Base-by-base conservation (phyloP, 106 monocot species). In the Narthecium ossifragum region DNA sequence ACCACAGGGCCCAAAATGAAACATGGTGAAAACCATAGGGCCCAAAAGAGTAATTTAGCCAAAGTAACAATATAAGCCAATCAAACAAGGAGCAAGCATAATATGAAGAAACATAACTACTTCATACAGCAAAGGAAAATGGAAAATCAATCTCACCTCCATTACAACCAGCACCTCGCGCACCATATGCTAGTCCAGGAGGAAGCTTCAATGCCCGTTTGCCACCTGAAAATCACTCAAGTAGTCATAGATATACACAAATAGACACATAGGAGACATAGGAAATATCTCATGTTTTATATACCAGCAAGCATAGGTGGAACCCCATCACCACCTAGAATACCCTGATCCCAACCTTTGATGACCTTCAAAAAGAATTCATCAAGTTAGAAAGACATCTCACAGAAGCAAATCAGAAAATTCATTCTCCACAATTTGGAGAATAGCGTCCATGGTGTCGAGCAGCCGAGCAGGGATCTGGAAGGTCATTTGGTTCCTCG, bases 331-430 rank as follows among this genome's bases (percentile, higher is more conserved):
- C 85, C 88, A 46, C 93, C 93, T 62, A 88, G 48, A 43, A 93
- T 93, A 3, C 93, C 88, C 49, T 82, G 82, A 70, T 93, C 93
- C 93, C 93, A 93, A 25, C 93, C 93, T 85, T 88, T 85, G 26
- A 93, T 93, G 6, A 93, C 93, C 93, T 93, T 30, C 57, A 72
- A 26, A n/a, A n/a, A n/a, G n/a, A n/a, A n/a, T n/a, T n/a, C n/a
- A 43, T 48, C 30, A 39, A 31, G 29, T 23, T 27, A 24, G 6
- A 24, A 53, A 7, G 14, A n/a, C n/a, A n/a, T n/a, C n/a, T n/a
- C n/a, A n/a, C n/a, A n/a, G n/a, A n/a, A n/a, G n/a, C n/a, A n/a
- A n/a, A n/a, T n/a, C n/a, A n/a, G n/a, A n/a, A n/a, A n/a, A n/a
- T n/a, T n/a, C n/a, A n/a, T n/a, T n/a, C n/a, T n/a, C 3, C 2